Evolutionary conservation across 257 asterid species (phyloP).

Genomic region (Fraxinus americana): DNA sequence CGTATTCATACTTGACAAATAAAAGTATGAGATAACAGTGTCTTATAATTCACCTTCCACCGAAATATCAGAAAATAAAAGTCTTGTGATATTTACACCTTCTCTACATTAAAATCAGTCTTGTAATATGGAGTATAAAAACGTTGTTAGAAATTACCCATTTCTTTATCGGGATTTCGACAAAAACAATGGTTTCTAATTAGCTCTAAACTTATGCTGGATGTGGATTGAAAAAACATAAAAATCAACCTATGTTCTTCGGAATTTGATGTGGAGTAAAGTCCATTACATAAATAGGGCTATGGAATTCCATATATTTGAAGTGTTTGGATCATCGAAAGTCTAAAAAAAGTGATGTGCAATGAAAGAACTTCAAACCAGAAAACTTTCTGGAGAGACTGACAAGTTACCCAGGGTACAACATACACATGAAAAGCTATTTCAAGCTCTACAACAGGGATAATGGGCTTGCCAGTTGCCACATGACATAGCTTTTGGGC

Average conservation of each 20-base stretch:
- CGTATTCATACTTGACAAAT: background rate
- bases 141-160: background rate
- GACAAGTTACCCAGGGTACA: background rate
- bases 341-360: background rate
- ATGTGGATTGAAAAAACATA: background rate
- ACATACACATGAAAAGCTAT: background rate
- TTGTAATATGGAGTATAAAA: background rate
- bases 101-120: background rate
- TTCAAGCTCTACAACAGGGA: background rate
- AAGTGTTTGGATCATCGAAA: background rate
- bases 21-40: background rate
- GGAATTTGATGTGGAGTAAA: background rate
- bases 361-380: background rate
- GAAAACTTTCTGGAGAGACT: background rate
- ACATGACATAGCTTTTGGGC: background rate
- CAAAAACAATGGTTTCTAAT: background rate
- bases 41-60: background rate
- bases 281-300: background rate
- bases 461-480: background rate
- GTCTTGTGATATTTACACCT: background rate
- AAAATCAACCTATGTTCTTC: background rate
- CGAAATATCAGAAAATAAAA: background rate
- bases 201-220: background rate
- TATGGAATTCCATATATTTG: background rate
- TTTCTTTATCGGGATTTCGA: background rate